Conservation (phyloP, 148 eudicot genomes). For the Limonium bicolor region DNA sequence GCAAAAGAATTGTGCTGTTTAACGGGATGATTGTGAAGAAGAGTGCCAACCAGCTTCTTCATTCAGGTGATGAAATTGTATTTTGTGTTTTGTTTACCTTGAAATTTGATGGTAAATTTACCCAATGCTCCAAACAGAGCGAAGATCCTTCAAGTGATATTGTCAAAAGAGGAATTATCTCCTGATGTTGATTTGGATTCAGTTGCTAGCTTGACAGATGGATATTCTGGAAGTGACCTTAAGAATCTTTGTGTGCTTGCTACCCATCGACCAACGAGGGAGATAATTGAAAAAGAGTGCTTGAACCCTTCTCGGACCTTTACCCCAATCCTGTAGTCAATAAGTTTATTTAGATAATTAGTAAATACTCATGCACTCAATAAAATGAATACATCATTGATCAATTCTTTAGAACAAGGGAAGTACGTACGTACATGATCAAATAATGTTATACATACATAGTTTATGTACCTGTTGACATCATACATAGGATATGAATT, state of each 20-base stretch:
- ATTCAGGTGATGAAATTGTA: slow-evolving; percentile 83
- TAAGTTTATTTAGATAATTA: too few relatives aligned
- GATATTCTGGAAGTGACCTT: slow-evolving; percentile 97
- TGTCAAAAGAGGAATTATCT: slow-evolving; percentile 84
- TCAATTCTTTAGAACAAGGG: too few relatives aligned
- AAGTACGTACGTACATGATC: too few relatives aligned
- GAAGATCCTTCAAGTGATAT: slow-evolving; percentile 74
- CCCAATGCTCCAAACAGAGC: slow-evolving; percentile 94
- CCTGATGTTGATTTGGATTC: slow-evolving; percentile 69
- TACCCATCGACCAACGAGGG: slow-evolving; percentile 95
- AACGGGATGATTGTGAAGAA: slow-evolving; percentile 56
- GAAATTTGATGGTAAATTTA: slow-evolving; percentile 93
- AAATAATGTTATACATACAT: too few relatives aligned
- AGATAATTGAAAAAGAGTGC: slow-evolving; percentile 55
- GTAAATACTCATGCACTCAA: too few relatives aligned
- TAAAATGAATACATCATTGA: too few relatives aligned
- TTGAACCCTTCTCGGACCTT: too few relatives aligned
- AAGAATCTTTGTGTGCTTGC: slow-evolving; percentile 96
- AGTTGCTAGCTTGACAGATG: slow-evolving; percentile 86
- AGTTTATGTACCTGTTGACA: too few relatives aligned
- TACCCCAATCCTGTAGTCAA: too few relatives aligned
- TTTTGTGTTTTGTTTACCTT: too few relatives aligned
- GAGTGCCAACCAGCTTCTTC: slow-evolving; percentile 34
- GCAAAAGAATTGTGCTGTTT: slow-evolving; percentile 64
- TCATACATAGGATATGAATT: too few relatives aligned